Conservation (phyloP, 176 grass and related monocot species). For the Oryza officinalis region DNA sequence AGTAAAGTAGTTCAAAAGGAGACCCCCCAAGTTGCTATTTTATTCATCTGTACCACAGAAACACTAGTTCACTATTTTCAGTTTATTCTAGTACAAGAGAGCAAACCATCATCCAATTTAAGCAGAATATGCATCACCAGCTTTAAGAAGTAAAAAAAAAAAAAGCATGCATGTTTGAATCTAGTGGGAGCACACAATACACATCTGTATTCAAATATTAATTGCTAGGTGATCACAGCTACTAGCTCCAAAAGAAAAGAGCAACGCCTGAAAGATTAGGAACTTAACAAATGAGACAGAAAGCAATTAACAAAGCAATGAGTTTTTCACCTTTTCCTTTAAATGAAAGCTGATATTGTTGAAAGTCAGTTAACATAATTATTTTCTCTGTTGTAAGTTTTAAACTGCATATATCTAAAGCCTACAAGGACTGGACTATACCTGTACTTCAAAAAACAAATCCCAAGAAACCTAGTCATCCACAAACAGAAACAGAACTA, state of each 20-base stretch:
- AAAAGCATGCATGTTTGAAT: neutral
- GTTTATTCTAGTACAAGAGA: slow-evolving; percentile 4
- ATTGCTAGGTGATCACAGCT: neutral
- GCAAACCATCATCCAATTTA: neutral
- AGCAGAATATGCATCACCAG: neutral
- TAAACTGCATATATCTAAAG: slow-evolving; percentile 8
- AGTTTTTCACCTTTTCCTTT: neutral
- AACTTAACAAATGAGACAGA: neutral
- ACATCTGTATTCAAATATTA: neutral
- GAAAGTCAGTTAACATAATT: neutral
- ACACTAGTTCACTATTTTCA: slow-evolving; percentile 1
- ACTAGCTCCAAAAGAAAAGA: slow-evolving; percentile 7
- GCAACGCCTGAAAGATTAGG: slow-evolving; percentile 6
- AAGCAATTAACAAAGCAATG: neutral
- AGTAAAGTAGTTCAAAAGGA: slow-evolving; percentile 7
- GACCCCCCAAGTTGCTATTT: neutral
- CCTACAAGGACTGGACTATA: neutral
- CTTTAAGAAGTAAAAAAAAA: neutral
- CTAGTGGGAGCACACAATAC: neutral
- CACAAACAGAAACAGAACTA: neutral
- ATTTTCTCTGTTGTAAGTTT: neutral
- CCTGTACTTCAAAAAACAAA: neutral
- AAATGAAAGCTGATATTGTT: neutral
- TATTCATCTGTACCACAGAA: neutral
- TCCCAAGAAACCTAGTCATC: neutral